Evolutionary conservation across 495 filamentous ascomycete species (phyloP).

Genomic region (Xylaria venustula): DNA sequence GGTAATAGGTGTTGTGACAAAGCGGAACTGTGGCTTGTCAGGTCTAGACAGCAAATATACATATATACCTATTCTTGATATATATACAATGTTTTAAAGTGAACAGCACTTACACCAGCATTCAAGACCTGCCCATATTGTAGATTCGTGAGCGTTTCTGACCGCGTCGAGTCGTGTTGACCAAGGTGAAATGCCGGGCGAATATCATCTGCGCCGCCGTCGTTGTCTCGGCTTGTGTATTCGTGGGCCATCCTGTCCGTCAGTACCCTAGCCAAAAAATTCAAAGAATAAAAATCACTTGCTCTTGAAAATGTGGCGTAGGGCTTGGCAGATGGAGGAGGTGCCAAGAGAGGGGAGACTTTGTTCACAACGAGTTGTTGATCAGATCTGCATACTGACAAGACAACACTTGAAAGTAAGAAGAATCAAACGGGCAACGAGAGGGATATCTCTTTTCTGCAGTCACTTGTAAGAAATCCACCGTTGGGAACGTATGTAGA

Average conservation of each 20-base stretch:
- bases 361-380: not conserved
- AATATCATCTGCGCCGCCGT: conserved; percentile 37
- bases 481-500: no score
- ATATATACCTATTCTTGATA: no score
- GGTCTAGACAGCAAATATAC: not conserved
- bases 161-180: conserved; percentile 73
- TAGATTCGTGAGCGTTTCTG: conserved; percentile 57
- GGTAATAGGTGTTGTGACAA: conserved; percentile 87
- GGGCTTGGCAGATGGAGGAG: not conserved
- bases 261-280: not conserved
- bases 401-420: no score
- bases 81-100: no score
- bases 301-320: not conserved
- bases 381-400: not conserved
- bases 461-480: no score
- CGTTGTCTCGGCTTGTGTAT: conserved; percentile 48
- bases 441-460: no score
- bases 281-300: not conserved
- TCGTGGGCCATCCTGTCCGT: conserved; percentile 39
- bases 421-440: no score
- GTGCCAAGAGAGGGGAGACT: not conserved
- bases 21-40: conserved; percentile 70
- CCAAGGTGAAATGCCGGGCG: conserved; percentile 74
- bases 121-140: conserved; percentile 68
- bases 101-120: conserved; percentile 49